Evolutionary conservation across 176 grass and related monocot genomes (phyloP), one percentile per base, ranked within the genome.

Genomic region (Saccharum spontaneum): DNA sequence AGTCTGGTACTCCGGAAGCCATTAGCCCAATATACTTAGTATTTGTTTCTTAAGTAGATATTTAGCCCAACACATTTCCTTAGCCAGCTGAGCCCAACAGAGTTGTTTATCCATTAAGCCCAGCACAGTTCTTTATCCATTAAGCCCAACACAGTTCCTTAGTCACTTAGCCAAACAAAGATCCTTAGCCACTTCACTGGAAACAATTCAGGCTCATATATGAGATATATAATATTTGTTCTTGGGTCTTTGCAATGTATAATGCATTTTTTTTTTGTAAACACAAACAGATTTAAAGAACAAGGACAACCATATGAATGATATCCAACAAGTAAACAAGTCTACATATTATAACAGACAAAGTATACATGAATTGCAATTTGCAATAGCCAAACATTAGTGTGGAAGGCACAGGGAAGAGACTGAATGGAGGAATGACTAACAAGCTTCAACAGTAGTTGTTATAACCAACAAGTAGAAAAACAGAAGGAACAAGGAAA

Each of bases 391-490:
- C 54, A 67, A 67, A 50, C 66, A 34, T 10, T 48, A 77, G 64
- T 15, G 28, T 52, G 3, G 55, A 81, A 86, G 50, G 63, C 40
- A 77, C 18, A 50, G 71, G 63, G 37, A 28, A 55, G 36, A 30
- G 20, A 28, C 14, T 69, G 38, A 49, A 61, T 77, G 36, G 36
- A 26, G 20, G 11, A 45, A 86, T 20, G 75, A 73, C 39, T 41
- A 8, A 37, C 20, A 69, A 70, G 1, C 11, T 83, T 86, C 12
- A 45, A 82, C 18, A 54, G 45, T 16, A 43, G 48, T 28, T 28
- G 48, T 60, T 50, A 83, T 68, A 79, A 44, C 41, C 28, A 78
- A 83, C 71, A 64, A 63, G 44, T 69, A 79, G 30, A 80, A 66
- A 70, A 40, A 86, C 38, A 89, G 52, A 57, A 50, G 39, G 48